Base-by-base conservation (phyloP, 257 asterid species). In the Perilla frutescens region DNA sequence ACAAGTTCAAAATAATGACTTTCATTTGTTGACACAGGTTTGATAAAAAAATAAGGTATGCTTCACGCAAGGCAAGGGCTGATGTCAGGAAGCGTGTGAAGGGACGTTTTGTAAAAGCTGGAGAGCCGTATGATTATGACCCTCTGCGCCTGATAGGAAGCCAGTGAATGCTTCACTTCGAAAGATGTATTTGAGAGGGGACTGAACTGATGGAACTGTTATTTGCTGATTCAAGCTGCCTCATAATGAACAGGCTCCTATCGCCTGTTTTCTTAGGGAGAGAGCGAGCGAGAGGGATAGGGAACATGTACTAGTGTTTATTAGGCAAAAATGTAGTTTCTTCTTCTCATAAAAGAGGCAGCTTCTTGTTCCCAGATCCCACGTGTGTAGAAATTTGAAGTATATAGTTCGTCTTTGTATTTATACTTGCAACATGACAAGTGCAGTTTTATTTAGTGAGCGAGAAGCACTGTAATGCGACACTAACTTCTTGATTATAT, bases 31-130 rank as follows among this genome's bases (percentile, higher is more conserved):
- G 39, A 74, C 77, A 89, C 77, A 89, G 92, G 88, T 89, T 89
- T 34, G 84, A 85, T 40, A 82, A 82, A 57, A 88, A 79, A 62
- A 85, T 89, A 75, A 82, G 92, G 67, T 89, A 89, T 13, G 90
- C 84, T 37, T 86, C 90, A 39, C 86, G 92, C 70, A 88, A 88
- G 86, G 91, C 81, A 54, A 79, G 89, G 63, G 92, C 91, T 63
- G 96, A 89, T 75, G 87, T 82, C 29, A 85, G 96, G 79, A 89
- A 81, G 84, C 92, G 93, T 43, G 96, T 87, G 83, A 87, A 89
- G 83, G 91, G 96, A 34, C 89, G 93, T 43, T 89, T 87, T 74
- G 87, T 89, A 70, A 87, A 87, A 79, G 86, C 89, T 1, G 96
- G 96, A 20, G 96, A 87, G 47, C 81, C 85, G 4, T 87, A 82